A percentile compares a stretch with the other conserved stretches of the same genome.
These are phyloP conservation scores for Podaxis sp. DNA, from an alignment of 768 basidiomycete species.

Conservation along the genomic window DNA sequence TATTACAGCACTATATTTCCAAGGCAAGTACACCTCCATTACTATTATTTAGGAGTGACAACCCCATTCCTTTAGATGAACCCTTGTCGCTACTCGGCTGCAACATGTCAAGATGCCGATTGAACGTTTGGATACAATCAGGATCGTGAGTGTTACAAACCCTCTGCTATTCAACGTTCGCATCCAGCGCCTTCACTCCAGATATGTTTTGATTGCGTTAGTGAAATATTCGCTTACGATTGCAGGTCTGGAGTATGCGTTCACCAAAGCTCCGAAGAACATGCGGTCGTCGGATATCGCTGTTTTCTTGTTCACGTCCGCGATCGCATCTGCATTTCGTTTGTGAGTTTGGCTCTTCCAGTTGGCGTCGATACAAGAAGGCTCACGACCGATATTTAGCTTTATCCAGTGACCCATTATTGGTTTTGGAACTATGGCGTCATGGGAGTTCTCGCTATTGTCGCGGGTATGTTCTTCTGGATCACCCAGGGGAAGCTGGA, in stretches of 20 bases:
- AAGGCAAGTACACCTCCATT: conserved; percentile 26
- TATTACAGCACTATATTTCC: conserved; percentile 73
- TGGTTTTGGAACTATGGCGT: conserved; percentile 71
- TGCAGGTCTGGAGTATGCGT: conserved; percentile 82
- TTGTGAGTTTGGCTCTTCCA: conserved; percentile 33
- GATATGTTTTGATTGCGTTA: conserved; percentile 65
- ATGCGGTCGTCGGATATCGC: conserved; percentile 87
- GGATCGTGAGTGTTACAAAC: conserved; percentile 38
- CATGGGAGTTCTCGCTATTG: conserved; percentile 49
- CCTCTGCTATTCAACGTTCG: not conserved
- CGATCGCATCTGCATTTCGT: conserved; percentile 54
- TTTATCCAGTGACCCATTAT: conserved; percentile 63
- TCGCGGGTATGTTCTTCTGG: conserved; percentile 54
- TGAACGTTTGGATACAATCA: conserved; percentile 76
- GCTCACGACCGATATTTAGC: conserved; percentile 26
- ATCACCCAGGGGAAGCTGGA: conserved; percentile 53
- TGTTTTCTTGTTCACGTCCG: conserved; percentile 54
- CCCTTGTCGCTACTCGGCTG: conserved; percentile 7
- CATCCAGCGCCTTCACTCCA: conserved; percentile 14
- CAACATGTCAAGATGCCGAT: conserved; percentile 9
- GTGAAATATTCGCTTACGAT: conserved; percentile 80
- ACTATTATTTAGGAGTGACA: conserved; percentile 14
- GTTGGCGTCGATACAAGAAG: not conserved
- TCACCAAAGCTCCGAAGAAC: conserved; percentile 81
- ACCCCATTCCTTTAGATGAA: conserved; percentile 35